Evolutionary conservation across 2,329 filamentous ascomycete genomes (phyloP), one percentile per base, ranked within the genome.

Genomic region (Tolypocladium pustulatum): DNA sequence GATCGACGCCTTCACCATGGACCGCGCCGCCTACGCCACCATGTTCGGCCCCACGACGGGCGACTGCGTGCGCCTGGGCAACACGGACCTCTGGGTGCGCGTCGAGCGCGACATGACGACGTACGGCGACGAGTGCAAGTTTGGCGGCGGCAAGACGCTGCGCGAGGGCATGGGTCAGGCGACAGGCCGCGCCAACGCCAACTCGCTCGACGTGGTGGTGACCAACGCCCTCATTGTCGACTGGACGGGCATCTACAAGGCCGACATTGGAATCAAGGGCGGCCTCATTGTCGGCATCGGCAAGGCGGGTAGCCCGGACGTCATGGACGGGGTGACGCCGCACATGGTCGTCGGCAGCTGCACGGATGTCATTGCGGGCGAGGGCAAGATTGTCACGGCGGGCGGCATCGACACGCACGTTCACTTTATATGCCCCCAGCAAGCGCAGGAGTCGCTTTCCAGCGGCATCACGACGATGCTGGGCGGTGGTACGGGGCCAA

Each of bases 91-190:
- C 12, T 97, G 92, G 91, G 81, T 97, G 67, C 84, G 86, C 71
- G 89, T 97, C 7, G 93, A 97, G 75, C 88, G 86, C 62, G 93
- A 97, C 69, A 76, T 88, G 66, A 93, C 92, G 0, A 77, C 78
- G 5, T 95, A 96, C 69, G 93, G 93, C 10, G 93, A 97, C 63
- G 93, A 97, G 75, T 97, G 92, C 71, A 88, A 91, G 63, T 97
- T 97, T 72, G 93, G 93, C 20, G 93, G 93, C 52, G 93, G 93
- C 54, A 97, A 97, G 79, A 94, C 91, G 41, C 76, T 97, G 60
- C 83, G 93, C 61, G 93, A 97, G 72, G 93, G 93, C 37, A 97
- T 97, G 92, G 93, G 92, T 3, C 92, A 97, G 76, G 90, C 91
- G 6, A 88, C 87, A 30, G 92, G 90, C 5, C 81, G 90, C 51